Base-by-base conservation (phyloP, 345 rosid genomes). In the Tarenaya hassleriana region DNA sequence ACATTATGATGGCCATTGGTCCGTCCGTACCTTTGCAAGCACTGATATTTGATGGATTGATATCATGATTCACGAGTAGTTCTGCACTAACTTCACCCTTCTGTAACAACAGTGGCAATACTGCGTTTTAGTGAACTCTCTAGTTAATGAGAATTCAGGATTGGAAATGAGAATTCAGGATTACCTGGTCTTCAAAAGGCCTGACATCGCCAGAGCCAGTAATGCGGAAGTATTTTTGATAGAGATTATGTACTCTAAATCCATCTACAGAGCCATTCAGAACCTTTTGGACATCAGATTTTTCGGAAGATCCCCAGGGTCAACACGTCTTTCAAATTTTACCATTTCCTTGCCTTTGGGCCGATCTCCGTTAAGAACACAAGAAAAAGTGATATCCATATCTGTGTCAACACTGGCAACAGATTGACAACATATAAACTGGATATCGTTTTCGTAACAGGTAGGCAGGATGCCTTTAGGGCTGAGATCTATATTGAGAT, bases 321-420 rank as follows among this genome's bases (percentile, higher is more conserved):
- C 78, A 7, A 85, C 82, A 34, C 61, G 20, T 49, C 71, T 73
- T 43, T 76, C 83, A 66, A 77, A 79, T 73, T 66, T 83, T 59
- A 85, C 98, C 16, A 78, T 70, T 66, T 92, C 95, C 79, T 92
- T 92, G 58, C 98, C 98, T 70, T 85, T 92, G 27, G 98, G 95
- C 57, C 98, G 73, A 59, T 83, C 95, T 64, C 98, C 76, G 16
- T 72, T 62, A 39, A 88, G 88, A 43, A 77, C 78, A 97, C 98
- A 85, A 39, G 80, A 70, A 69, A 81, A 83, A 33, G 47, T 52
- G 19, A 92, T 78, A 62, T 72, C 81, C 91, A 88, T 79, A 56
- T 78, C 81, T 68, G 43, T 58, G 48, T 81, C 84, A 15, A 44
- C 52, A 62, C 80, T 92, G 41, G 97, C 83, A 74, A 88, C 97